phyloP scores from a whole-genome alignment of 768 basidiomycete genomes.

The Amanita pallidorosea region DNA sequence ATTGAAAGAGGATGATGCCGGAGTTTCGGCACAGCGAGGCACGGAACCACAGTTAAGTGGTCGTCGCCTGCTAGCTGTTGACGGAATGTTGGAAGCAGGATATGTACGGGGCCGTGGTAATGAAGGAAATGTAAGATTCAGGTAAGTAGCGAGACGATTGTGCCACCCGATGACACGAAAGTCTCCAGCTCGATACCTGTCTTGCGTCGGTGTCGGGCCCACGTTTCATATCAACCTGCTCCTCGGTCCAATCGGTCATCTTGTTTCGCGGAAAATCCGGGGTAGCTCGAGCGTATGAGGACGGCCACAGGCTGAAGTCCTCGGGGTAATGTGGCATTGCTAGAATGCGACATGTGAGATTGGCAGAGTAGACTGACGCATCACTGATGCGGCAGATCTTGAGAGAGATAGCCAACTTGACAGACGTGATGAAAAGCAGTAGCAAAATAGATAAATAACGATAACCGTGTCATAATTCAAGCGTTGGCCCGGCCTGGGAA shows the following conservation, averaged over 20 bases:
- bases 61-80: conserved; percentile 59
- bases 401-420: conserved; percentile 20
- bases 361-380: conserved; percentile 17
- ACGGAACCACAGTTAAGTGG: conserved; percentile 78
- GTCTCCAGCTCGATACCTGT: conserved; percentile 50
- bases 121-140: conserved; percentile 46
- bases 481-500: conserved; percentile 42
- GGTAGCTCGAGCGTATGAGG: conserved; percentile 11
- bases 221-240: conserved; percentile 38
- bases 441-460: conserved; percentile 31
- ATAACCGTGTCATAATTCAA: conserved; percentile 45
- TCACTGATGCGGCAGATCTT: conserved; percentile 25
- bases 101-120: conserved; percentile 32
- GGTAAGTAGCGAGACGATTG: conserved; percentile 41
- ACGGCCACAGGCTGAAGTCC: conserved; percentile 30
- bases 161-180: conserved; percentile 28
- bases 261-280: conserved; percentile 16
- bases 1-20: conserved; percentile 36
- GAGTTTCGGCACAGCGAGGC: conserved; percentile 72
- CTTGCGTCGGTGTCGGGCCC: conserved; percentile 63
- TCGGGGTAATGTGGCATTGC: conserved; percentile 40
- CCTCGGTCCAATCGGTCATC: conserved; percentile 43
- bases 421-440: conserved; percentile 25
- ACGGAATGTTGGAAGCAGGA: conserved; percentile 37
- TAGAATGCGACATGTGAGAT: conserved; percentile 25